phyloP scores from a whole-genome alignment of 768 basidiomycete species.

The Phlebiopsis gigantea region DNA sequence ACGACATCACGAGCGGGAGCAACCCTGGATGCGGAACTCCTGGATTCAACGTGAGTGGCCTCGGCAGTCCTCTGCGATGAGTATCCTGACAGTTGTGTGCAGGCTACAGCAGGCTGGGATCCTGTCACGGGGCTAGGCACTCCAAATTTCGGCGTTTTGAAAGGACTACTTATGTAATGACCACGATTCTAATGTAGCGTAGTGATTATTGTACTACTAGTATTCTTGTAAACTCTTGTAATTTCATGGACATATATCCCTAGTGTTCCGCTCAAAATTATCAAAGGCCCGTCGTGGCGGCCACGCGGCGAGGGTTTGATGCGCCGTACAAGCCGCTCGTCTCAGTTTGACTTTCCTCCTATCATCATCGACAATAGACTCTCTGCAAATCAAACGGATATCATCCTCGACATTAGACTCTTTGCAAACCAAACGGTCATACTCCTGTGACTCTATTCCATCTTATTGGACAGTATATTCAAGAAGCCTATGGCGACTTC shows the following conservation, averaged over 20 bases:
- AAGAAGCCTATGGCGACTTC: conserved; percentile 18
- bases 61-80: neutral
- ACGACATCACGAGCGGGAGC: neutral
- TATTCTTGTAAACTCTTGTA: neutral
- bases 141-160: conserved; percentile 27
- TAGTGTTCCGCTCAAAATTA: neutral
- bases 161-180: neutral
- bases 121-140: conserved; percentile 30
- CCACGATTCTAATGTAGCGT: no score
- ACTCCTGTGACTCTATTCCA: no score
- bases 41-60: neutral
- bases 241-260: neutral
- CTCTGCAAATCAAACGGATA: no score
- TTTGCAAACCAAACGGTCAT: no score
- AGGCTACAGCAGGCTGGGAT: conserved; percentile 34
- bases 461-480: no score
- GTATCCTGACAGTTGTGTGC: neutral
- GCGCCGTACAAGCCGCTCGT: no score
- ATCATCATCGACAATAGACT: no score
- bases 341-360: no score
- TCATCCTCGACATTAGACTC: no score
- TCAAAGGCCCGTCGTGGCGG: neutral
- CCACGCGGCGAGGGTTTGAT: neutral
- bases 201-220: neutral
- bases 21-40: neutral